Evolutionary conservation across 805 yeast genomes (phyloP), one percentile per base, ranked within the genome.

Genomic region (Myxozyma kluyveri): DNA sequence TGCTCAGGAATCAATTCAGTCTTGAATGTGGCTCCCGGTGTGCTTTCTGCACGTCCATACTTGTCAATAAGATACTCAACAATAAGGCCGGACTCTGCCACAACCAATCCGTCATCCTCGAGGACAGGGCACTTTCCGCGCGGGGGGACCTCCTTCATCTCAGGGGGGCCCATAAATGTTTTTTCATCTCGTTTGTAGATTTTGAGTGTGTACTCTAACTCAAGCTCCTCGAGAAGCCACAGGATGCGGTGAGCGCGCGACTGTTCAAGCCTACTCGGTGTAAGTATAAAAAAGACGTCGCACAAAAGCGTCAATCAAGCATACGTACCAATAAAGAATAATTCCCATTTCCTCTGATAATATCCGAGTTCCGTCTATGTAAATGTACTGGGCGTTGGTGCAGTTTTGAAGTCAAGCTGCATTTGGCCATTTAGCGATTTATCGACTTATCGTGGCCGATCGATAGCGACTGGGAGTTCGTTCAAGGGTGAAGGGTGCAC

Each of bases 201-300:
- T 56, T 79, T 75, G 18, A 82, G 67, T 12, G 76, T 78, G 62
- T 81, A 84, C 23, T 77, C 77, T 4, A 83, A 62, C 10, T 72
- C 72, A 12, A 85, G 68, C 45, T 81, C 77, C 54, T 83, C 87
- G n/a, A 85, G 68, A 42, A 81, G 67, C 86, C 88, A 84, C 27
- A 79, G 62, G 9, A 83, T 72, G 49, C 89, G 72, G 47, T 76
- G 80, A 0, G 87, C 69, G 62, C 90, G 72, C 3, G 88, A 82
- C 17, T 75, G 69, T 49, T 75, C 74, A 41, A 81, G 74, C 75
- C 78, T 61, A n/a, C n/a, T n/a, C n/a, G n/a, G n/a, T n/a, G n/a
- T n/a, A n/a, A n/a, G n/a, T n/a, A n/a, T n/a, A n/a, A n/a, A n/a
- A n/a, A n/a, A n/a, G n/a, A n/a, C n/a, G n/a, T n/a, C n/a, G n/a